Evolutionary conservation across 768 basidiomycete genomes (phyloP).

Genomic region (Kondoa subrosea): DNA sequence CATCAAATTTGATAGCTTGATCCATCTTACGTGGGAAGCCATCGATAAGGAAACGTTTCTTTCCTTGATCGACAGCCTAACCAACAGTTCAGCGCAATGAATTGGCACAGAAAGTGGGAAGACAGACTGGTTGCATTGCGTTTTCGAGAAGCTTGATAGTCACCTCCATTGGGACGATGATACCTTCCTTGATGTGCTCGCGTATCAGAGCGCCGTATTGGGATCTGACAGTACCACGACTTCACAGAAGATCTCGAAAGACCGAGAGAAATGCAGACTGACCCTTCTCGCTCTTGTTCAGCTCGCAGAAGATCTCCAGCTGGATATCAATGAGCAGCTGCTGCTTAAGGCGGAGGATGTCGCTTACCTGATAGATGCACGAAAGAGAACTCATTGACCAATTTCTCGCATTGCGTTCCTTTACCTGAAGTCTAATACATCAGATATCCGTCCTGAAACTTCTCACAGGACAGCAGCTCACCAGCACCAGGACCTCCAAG

Average conservation of each 20-base stretch:
- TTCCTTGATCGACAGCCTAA: conserved; percentile 49
- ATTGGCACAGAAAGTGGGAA: conserved; percentile 13
- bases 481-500: conserved; percentile 95
- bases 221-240: conserved; percentile 8
- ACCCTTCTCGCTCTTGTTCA: conserved; percentile 74
- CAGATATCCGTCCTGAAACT: neutral
- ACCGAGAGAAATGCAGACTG: conserved; percentile 27
- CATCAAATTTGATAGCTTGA: conserved; percentile 80
- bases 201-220: conserved; percentile 68
- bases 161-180: conserved; percentile 89
- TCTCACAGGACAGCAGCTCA: conserved; percentile 29
- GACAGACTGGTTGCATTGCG: conserved; percentile 52
- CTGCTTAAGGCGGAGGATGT: neutral
- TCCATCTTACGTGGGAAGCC: conserved; percentile 99
- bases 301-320: conserved; percentile 96
- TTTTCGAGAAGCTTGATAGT: conserved; percentile 89
- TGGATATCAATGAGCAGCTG: conserved; percentile 28
- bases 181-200: conserved; percentile 73
- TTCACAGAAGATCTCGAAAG: neutral
- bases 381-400: conserved; percentile 72
- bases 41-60: conserved; percentile 69
- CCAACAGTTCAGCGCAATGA: conserved; percentile 5
- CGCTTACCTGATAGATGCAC: conserved; percentile 74
- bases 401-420: conserved; percentile 76
- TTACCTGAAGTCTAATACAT: conserved; percentile 46